Base-by-base conservation (phyloP, 768 basidiomycete genomes). In the Mycena epipterygia region DNA sequence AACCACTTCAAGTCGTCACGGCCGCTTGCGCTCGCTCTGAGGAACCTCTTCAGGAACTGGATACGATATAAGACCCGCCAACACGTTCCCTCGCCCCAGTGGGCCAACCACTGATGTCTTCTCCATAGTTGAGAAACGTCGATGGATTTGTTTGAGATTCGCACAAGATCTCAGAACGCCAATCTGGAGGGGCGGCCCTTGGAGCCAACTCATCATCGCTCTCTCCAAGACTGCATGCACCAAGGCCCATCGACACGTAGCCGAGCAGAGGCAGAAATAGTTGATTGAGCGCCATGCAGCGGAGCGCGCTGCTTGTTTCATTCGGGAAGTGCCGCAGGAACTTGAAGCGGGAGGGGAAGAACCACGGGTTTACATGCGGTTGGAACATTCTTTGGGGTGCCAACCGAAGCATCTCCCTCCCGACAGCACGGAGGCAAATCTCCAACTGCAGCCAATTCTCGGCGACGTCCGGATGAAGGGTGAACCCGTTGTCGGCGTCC, bases 311-410 rank as follows among this genome's bases (percentile, higher is more conserved):
- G 21, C 42, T 5, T 27, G 5, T 23, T 55, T 42, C 23, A 41
- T 46, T 21, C 5, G n/a, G n/a, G 63, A 30, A 56, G 0, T 23
- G 11, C 0, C 7, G 41, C 41, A 56, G 17, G 44, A 44, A 64
- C 30, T 64, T n/a, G 39, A 55, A 64, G 39, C 53, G 63, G 17
- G 32, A 27, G 0, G 63, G 63, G 53, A 64, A 64, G 42, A 64
- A 55, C 39, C 37, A 44, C 7, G 42, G 42, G 32, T 25, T 46
- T 19, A 64, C 21, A 16, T 1, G 2, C 16, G 1, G 16, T 8
- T 0, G 5, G 6, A 46, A 16, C 23, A 5, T 3, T 5, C n/a
- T 0, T 1, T 25, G 14, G n/a, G 63, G 53, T 53, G 30, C 42
- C 30, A 64, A 5, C 14, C 17, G 9, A 21, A 64, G 1, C 32